Conservation (phyloP, 2,329 filamentous ascomycete species). For the Fusarium chaquense region DNA sequence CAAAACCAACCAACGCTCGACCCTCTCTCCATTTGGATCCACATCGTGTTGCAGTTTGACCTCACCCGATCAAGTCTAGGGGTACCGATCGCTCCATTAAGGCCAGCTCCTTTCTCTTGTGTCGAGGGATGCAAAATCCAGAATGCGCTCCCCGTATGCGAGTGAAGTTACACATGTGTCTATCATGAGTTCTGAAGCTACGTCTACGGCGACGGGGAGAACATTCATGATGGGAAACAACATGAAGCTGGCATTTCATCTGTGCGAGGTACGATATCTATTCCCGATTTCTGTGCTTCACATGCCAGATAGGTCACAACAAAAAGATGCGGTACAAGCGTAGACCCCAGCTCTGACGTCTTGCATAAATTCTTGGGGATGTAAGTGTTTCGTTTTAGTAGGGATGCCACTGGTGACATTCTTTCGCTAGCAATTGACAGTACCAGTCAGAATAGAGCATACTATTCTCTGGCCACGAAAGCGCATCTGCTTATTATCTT, state of each 20-base stretch:
- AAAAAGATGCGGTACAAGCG: conserved; percentile 1
- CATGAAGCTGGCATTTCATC: not conserved
- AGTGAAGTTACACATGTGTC: not conserved
- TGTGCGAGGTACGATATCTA: not conserved
- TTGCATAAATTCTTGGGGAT: conserved; percentile 36
- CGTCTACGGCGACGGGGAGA: no score
- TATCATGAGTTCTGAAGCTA: not conserved
- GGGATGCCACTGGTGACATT: conserved; percentile 23
- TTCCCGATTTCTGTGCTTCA: not conserved
- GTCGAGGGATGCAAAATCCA: not conserved
- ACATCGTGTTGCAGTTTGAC: conserved; percentile 43
- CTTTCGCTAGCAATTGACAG: not conserved
- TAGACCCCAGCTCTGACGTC: conserved; percentile 18
- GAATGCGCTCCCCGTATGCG: not conserved
- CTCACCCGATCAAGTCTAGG: conserved; percentile 42
- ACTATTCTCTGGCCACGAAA: not conserved
- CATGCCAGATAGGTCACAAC: not conserved
- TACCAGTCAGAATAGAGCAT: not conserved
- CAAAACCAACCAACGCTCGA: conserved; percentile 38
- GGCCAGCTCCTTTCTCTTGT: conserved; percentile 18
- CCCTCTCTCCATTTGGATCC: conserved; percentile 37
- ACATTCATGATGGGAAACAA: not conserved
- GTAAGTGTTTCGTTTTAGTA: conserved; percentile 37
- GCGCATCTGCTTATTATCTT: not conserved
- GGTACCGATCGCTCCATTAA: conserved; percentile 36